phyloP scores from a whole-genome alignment of 2,329 filamentous ascomycete species.

The Botryosphaeria dothidea region DNA sequence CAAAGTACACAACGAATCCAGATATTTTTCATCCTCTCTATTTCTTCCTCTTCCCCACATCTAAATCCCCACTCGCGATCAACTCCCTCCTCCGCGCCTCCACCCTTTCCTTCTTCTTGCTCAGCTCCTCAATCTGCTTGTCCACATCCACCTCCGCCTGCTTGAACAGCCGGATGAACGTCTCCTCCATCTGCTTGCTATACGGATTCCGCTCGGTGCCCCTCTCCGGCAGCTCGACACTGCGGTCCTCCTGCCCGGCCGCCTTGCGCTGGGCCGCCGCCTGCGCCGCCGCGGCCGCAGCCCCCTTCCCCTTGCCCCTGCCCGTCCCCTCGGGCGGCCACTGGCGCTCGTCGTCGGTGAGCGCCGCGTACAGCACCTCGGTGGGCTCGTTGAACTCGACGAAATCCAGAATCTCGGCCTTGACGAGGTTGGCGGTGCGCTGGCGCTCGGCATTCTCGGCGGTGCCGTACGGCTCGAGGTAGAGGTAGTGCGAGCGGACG shows the following conservation, averaged over 20 bases:
- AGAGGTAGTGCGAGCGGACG: slow-evolving; percentile 90
- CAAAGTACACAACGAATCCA: no score
- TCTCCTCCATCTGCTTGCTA: slow-evolving; percentile 20
- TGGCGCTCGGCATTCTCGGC: slow-evolving; percentile 65
- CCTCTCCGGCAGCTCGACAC: slow-evolving; percentile 18
- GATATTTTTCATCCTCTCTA: no score
- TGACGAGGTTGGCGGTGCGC: slow-evolving; percentile 58
- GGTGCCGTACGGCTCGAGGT: slow-evolving; percentile 83
- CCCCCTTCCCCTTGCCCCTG: slow-evolving; percentile 51
- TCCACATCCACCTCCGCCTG: slow-evolving; percentile 18
- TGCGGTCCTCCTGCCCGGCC: slow-evolving; percentile 8
- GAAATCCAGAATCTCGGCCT: slow-evolving; percentile 85
- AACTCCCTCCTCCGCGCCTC: slow-evolving; percentile 13
- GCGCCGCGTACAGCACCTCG: slow-evolving; percentile 83
- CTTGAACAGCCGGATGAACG: slow-evolving; percentile 14
- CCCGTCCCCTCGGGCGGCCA: slow-evolving; percentile 46
- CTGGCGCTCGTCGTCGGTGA: slow-evolving; percentile 70
- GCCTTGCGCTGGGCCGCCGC: background rate
- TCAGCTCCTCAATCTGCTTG: slow-evolving; percentile 20
- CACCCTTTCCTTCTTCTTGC: slow-evolving; percentile 5
- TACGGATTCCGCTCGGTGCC: slow-evolving; percentile 16
- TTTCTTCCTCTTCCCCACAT: slow-evolving; percentile 18
- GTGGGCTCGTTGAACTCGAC: slow-evolving; percentile 97
- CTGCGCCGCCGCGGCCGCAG: slow-evolving; percentile 21
- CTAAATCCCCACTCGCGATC: slow-evolving; percentile 12